These are phyloP conservation scores for Diutina mesorugosa DNA, from an alignment of 1,139 yeast species.

Conservation along the genomic window DNA sequence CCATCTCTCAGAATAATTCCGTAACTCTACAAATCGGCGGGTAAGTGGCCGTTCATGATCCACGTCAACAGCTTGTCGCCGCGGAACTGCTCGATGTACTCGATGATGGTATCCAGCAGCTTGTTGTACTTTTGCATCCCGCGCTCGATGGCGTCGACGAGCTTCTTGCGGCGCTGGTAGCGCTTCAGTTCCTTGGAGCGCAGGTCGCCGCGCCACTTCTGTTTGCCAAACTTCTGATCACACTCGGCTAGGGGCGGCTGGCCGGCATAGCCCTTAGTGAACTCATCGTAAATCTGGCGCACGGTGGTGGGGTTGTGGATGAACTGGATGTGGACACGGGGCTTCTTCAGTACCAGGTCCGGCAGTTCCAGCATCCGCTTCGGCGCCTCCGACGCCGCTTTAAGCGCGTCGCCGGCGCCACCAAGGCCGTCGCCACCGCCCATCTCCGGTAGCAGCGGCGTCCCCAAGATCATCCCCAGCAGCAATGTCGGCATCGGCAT, in stretches of 20 bases:
- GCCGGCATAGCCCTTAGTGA: constrained; percentile 32
- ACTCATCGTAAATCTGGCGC: constrained; percentile 33
- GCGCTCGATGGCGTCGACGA: constrained; percentile 32
- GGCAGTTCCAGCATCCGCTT: constrained; percentile 3
- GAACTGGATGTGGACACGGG: constrained; percentile 26
- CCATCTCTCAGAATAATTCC: not conserved
- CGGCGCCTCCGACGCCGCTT: constrained; percentile 3
- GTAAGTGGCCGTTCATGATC: constrained; percentile 38
- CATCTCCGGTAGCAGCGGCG: constrained; percentile 7
- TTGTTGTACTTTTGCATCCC: constrained; percentile 30
- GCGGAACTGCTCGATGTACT: constrained; percentile 28
- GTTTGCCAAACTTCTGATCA: constrained; percentile 32
- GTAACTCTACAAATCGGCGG: constrained; percentile 6
- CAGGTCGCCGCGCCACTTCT: constrained; percentile 36
- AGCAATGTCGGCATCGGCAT: not conserved
- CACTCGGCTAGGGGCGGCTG: constrained; percentile 32
- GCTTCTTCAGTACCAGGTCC: constrained; percentile 14
- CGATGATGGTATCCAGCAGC: constrained; percentile 29
- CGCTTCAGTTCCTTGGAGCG: constrained; percentile 35
- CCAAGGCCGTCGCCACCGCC: constrained; percentile 5
- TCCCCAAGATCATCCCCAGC: constrained; percentile 4
- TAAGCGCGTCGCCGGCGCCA: constrained; percentile 4
- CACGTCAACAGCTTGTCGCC: constrained; percentile 35
- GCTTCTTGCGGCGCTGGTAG: constrained; percentile 31
- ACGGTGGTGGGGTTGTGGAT: constrained; percentile 35